Conservation (phyloP, 1,139 yeast genomes). For the Dujonia santamariae region DNA sequence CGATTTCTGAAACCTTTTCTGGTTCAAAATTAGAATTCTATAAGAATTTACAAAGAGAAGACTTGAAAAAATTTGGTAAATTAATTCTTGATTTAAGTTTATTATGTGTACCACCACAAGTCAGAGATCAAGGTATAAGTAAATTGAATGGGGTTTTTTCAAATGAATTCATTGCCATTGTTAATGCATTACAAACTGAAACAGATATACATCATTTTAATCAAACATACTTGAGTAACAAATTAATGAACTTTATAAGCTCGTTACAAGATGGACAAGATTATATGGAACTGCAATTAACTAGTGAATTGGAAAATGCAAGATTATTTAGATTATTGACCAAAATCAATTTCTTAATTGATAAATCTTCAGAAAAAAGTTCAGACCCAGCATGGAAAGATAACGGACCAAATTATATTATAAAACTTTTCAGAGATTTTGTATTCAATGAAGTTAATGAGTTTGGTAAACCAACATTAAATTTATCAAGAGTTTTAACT, state of each 20-base stretch:
- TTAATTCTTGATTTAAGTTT: conserved; percentile 56
- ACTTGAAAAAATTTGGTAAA: conserved; percentile 55
- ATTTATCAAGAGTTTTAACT: conserved; percentile 76
- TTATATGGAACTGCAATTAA: conserved; percentile 61
- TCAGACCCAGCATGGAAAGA: conserved; percentile 53
- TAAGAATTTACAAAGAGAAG: conserved; percentile 44
- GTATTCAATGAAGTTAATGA: conserved; percentile 85
- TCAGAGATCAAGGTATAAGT: conserved; percentile 14
- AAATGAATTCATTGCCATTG: conserved; percentile 2
- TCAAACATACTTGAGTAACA: conserved; percentile 29
- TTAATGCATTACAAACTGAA: conserved; percentile 1
- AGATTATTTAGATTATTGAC: conserved; percentile 78
- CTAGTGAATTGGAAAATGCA: conserved; percentile 83
- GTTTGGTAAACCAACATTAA: conserved; percentile 72
- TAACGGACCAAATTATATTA: conserved; percentile 71
- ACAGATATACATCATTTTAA: conserved; percentile 23
- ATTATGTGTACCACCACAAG: conserved; percentile 32
- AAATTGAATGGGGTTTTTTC: conserved; percentile 3
- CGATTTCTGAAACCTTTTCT: conserved; percentile 12
- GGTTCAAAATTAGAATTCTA: conserved; percentile 16
- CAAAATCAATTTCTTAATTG: conserved; percentile 76
- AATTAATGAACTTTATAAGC: conserved; percentile 46
- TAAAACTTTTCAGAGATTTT: conserved; percentile 77
- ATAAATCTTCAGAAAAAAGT: conserved; percentile 30
- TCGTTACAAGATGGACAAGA: conserved; percentile 60